phyloP scores from a whole-genome alignment of 257 asterid genomes.

The Lavandula angustifolia region DNA sequence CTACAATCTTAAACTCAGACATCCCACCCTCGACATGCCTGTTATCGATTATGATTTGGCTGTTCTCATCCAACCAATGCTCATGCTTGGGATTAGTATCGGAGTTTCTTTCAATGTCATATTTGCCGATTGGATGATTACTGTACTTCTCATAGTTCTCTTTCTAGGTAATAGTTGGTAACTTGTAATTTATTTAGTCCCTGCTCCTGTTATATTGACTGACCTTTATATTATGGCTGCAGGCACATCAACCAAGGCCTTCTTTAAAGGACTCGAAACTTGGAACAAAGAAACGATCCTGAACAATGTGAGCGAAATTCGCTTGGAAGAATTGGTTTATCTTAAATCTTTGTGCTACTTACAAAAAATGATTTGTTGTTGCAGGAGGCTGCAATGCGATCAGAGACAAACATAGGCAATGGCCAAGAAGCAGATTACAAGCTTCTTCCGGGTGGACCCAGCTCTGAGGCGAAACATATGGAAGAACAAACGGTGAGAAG shows the following conservation, averaged over 20 bases:
- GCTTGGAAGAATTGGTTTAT: background rate
- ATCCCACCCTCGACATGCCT: conserved; percentile 94
- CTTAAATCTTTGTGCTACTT: conserved; percentile 8
- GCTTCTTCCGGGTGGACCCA: conserved; percentile 77
- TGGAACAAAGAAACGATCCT: conserved; percentile 89
- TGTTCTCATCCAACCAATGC: conserved; percentile 97
- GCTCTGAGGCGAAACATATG: conserved; percentile 40
- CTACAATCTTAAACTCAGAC: conserved; percentile 85
- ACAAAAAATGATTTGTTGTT: conserved; percentile 22
- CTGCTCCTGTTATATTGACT: conserved; percentile 17
- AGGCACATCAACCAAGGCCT: conserved; percentile 91
- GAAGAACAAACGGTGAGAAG: conserved; percentile 60
- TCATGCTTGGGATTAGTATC: conserved; percentile 90
- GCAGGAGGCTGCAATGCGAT: conserved; percentile 68
- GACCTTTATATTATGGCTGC: conserved; percentile 35
- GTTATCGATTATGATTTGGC: conserved; percentile 94
- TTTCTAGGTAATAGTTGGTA: conserved; percentile 60
- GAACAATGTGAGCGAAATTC: conserved; percentile 53
- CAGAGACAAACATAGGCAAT: conserved; percentile 47
- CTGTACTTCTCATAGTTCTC: conserved; percentile 86
- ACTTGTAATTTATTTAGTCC: conserved; percentile 9
- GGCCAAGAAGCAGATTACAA: conserved; percentile 71
- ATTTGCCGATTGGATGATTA: conserved; percentile 98
- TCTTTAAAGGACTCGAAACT: conserved; percentile 83
- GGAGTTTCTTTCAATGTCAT: conserved; percentile 94